phyloP scores from a whole-genome alignment of 1,284 basidiomycete species.

The Sanghuangporus weigelae region DNA sequence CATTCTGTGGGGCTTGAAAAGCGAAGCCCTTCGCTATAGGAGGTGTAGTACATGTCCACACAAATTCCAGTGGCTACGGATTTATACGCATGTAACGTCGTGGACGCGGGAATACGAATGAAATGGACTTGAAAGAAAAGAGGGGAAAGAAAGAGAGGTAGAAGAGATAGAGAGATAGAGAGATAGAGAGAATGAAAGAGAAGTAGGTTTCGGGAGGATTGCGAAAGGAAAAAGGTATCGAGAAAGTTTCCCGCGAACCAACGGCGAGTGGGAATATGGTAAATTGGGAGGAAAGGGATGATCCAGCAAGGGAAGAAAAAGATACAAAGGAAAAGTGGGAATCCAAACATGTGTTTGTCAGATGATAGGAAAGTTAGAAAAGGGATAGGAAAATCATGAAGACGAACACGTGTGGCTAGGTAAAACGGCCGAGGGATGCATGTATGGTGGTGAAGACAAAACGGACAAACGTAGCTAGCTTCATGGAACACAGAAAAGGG shows the following conservation, averaged over 20 bases:
- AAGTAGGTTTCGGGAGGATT: constrained; percentile 11
- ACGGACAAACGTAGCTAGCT: constrained; percentile 9
- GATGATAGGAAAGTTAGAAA: not conserved
- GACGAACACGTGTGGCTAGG: not conserved
- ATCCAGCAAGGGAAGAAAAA: constrained; percentile 12
- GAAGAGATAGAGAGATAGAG: not conserved
- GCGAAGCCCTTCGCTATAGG: constrained; percentile 44
- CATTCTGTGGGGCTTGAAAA: constrained; percentile 34
- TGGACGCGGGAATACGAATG: not conserved
- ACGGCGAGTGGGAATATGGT: no score
- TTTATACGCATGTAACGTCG: not conserved
- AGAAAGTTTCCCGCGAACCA: no score
- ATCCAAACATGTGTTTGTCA: not conserved
- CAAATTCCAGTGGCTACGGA: not conserved
- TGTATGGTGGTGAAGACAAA: not conserved
- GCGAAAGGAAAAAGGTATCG: no score
- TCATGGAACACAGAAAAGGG: constrained; percentile 14
- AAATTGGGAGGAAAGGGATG: no score
- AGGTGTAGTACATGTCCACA: constrained; percentile 19
- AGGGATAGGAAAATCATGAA: not conserved
- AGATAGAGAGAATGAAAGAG: constrained; percentile 11
- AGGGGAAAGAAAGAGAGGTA: not conserved
- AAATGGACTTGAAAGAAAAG: not conserved
- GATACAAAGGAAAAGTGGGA: constrained; percentile 8
- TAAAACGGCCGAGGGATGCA: no score